Evolutionary conservation across 106 monocot genomes (phyloP).

Genomic region (Hemerocallis citrina): DNA sequence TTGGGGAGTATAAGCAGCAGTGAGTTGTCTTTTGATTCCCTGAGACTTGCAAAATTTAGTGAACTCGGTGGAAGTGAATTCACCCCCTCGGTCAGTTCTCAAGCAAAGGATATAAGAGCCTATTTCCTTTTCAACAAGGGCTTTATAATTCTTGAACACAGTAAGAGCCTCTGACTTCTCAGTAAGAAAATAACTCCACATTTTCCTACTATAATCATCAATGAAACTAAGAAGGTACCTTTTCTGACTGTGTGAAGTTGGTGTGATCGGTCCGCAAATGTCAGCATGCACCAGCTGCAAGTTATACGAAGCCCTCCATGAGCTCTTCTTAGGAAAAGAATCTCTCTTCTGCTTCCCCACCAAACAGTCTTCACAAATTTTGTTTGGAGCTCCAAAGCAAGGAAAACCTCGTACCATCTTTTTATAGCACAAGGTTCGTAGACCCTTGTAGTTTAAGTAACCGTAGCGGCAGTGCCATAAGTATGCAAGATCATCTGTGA

Average conservation of each 20-base stretch:
- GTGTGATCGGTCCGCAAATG: neutral
- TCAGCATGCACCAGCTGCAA: slow-evolving; percentile 8
- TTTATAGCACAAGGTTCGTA: neutral
- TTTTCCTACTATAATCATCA: slow-evolving; percentile 7
- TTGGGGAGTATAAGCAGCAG: neutral
- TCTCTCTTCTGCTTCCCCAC: neutral
- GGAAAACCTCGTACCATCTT: neutral
- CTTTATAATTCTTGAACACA: neutral
- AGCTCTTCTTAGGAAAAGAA: neutral
- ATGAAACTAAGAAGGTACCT: slow-evolving; percentile 5
- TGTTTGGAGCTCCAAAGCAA: neutral
- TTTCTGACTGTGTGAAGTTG: neutral
- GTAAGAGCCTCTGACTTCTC: neutral
- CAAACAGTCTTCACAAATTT: neutral
- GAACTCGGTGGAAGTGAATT: neutral
- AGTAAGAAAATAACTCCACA: neutral
- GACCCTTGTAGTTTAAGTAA: neutral
- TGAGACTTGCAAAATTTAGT: neutral
- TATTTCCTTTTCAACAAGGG: neutral
- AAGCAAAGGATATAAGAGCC: neutral
- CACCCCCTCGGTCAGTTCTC: neutral
- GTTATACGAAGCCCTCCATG: neutral
- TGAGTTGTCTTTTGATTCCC: neutral
- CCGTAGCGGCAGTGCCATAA: neutral
- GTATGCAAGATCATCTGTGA: neutral